Conservation (phyloP, 2,329 filamentous ascomycete genomes). For the Aspergillus niger region DNA sequence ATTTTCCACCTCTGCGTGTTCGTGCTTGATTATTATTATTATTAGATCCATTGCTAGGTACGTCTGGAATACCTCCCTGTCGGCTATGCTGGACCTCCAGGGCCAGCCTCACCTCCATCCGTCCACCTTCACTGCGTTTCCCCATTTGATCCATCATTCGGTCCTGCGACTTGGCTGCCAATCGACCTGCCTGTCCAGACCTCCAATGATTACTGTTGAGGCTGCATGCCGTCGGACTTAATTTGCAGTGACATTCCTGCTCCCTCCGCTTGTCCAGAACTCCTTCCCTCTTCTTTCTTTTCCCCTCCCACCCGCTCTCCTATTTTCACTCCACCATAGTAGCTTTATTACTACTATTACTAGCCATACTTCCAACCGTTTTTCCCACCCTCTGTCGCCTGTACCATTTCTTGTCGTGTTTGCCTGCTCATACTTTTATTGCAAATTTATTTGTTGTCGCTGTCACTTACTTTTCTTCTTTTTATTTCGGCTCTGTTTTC, state of each 20-base stretch:
- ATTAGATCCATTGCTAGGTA: slow-evolving; percentile 8
- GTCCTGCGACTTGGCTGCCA: slow-evolving; percentile 16
- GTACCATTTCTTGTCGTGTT: slow-evolving; percentile 18
- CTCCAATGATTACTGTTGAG: slow-evolving; percentile 15
- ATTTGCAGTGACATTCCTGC: slow-evolving; percentile 22
- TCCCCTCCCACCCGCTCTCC: slow-evolving; percentile 11
- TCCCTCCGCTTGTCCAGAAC: slow-evolving; percentile 20
- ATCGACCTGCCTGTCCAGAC: slow-evolving; percentile 15
- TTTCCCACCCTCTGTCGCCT: slow-evolving; percentile 14
- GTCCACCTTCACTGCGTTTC: slow-evolving; percentile 10
- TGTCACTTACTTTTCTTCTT: not conserved
- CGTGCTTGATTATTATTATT: slow-evolving; percentile 12
- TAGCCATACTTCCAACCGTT: slow-evolving; percentile 11
- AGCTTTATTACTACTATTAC: not conserved
- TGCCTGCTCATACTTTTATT: not conserved
- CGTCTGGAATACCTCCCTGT: not conserved
- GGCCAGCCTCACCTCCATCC: slow-evolving; percentile 18
- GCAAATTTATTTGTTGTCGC: not conserved
- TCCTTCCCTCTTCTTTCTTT: slow-evolving; percentile 16
- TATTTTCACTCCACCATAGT: slow-evolving; percentile 4
- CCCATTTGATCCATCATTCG: slow-evolving; percentile 21
- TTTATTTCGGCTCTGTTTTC: not conserved
- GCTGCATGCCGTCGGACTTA: slow-evolving; percentile 23
- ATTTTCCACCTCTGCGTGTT: no score
- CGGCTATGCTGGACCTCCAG: slow-evolving; percentile 10